Evolutionary conservation across 805 yeast genomes (phyloP).

Genomic region (Candida berthetii): DNA sequence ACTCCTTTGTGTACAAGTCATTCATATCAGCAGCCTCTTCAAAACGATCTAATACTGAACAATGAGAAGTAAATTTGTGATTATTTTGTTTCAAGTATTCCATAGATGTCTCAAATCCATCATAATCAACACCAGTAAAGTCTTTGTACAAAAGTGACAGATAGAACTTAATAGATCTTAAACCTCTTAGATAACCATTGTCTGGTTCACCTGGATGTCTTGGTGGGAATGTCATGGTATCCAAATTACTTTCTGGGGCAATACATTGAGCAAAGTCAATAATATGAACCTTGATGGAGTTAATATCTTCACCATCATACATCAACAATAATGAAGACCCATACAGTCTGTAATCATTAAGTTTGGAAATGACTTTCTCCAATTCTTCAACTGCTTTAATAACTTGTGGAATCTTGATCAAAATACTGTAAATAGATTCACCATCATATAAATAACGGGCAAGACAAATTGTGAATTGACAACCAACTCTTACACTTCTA

Average conservation of each 20-base stretch:
- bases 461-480: conserved; percentile 70
- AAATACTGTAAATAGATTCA: conserved; percentile 43
- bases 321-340: conserved; percentile 86
- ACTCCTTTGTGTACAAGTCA: conserved; percentile 16
- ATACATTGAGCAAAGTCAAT: conserved; percentile 96
- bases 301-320: conserved; percentile 63
- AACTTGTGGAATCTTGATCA: conserved; percentile 61
- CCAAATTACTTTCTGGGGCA: conserved; percentile 49
- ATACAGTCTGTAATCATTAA: conserved; percentile 79
- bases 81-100: conserved; percentile 13
- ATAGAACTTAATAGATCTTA: conserved; percentile 64
- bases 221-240: conserved; percentile 63
- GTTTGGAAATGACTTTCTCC: conserved; percentile 41
- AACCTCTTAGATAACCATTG: conserved; percentile 79
- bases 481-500: conserved; percentile 62
- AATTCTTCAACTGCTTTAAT: conserved; percentile 56
- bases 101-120: conserved; percentile 10
- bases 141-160: conserved; percentile 53
- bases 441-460: conserved; percentile 83
- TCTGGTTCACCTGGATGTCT: conserved; percentile 58
- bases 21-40: conserved; percentile 24
- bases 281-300: conserved; percentile 48
- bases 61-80: conserved; percentile 15
- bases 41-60: conserved; percentile 34
- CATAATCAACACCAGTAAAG: conserved; percentile 38